Conservation (phyloP, 106 monocot species). For the Narthecium ossifragum region DNA sequence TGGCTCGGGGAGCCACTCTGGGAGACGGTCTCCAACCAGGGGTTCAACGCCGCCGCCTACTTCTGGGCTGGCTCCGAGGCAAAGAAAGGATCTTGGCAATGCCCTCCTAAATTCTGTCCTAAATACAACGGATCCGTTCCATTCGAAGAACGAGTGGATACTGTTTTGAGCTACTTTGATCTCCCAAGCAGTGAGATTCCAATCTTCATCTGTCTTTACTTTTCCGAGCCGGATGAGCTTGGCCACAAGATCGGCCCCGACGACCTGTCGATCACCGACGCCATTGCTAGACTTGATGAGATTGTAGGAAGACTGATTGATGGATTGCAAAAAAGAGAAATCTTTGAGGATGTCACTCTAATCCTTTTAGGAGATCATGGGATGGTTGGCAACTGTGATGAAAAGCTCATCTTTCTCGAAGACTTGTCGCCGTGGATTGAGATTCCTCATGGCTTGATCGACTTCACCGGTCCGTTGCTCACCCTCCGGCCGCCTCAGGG, state of each 20-base stretch:
- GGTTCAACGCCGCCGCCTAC: constrained; percentile 31
- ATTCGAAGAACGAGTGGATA: constrained; percentile 47
- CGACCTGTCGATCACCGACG: constrained; percentile 36
- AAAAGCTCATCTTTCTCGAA: constrained; percentile 42
- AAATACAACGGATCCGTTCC: constrained; percentile 31
- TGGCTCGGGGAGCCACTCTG: constrained; percentile 76
- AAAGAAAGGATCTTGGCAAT: constrained; percentile 46
- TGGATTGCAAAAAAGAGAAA: constrained; percentile 39
- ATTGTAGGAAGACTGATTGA: constrained; percentile 46
- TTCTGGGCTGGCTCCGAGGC: constrained; percentile 71
- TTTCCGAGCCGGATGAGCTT: constrained; percentile 41
- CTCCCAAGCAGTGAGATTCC: constrained; percentile 34
- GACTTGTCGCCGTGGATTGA: constrained; percentile 41
- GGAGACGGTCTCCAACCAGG: constrained; percentile 43
- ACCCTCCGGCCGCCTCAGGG: constrained; percentile 19
- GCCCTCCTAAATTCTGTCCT: constrained; percentile 35
- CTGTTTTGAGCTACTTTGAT: constrained; percentile 48
- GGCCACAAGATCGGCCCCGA: constrained; percentile 57
- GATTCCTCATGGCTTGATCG: constrained; percentile 30
- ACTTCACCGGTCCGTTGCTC: constrained; percentile 22
- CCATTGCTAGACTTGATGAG: constrained; percentile 28
- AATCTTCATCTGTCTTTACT: constrained; percentile 33
- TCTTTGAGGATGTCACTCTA: constrained; percentile 51
- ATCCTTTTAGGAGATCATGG: constrained; percentile 64
- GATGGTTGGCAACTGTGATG: constrained; percentile 55